A percentile compares a stretch with the other conserved stretches of the same genome.
Evolutionary conservation across 371 early-diverging fungal genomes (phyloP).

Genomic region (Coemansia sp.): DNA sequence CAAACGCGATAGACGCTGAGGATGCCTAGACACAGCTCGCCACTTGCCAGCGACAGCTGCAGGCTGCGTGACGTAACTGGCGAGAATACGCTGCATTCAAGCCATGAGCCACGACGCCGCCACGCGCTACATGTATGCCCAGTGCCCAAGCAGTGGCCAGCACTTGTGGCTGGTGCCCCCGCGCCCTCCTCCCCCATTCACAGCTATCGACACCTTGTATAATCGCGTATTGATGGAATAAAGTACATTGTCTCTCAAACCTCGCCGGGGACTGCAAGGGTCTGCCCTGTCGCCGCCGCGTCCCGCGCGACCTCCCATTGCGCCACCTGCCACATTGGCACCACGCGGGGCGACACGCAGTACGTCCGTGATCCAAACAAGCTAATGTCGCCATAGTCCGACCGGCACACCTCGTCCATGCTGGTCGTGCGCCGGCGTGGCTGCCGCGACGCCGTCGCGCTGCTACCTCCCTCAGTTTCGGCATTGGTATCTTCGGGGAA

Average conservation of each 20-base stretch:
- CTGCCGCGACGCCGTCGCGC: not conserved
- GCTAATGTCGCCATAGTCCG: conserved; percentile 37
- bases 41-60: not conserved
- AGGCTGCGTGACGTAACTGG: conserved; percentile 1
- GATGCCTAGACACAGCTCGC: not conserved
- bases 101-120: conserved; percentile 5
- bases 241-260: not conserved
- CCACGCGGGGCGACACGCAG: conserved; percentile 37
- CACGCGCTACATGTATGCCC: not conserved
- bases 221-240: conserved; percentile 1
- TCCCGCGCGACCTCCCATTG: conserved; percentile 26
- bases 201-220: not conserved
- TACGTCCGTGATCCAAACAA: conserved; percentile 28
- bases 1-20: not conserved
- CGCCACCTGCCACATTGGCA: conserved; percentile 40
- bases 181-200: not conserved
- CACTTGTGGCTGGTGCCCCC: conserved; percentile 2
- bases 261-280: conserved; percentile 2
- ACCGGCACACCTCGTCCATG: conserved; percentile 33
- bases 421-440: conserved; percentile 18
- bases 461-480: not conserved
- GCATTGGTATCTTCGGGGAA: conserved; percentile 19
- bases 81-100: conserved; percentile 1
- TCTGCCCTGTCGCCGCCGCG: not conserved
- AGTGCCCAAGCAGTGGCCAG: conserved; percentile 4